phyloP scores from a whole-genome alignment of 352 stramenopile species.

The Blastocystis sp. region DNA sequence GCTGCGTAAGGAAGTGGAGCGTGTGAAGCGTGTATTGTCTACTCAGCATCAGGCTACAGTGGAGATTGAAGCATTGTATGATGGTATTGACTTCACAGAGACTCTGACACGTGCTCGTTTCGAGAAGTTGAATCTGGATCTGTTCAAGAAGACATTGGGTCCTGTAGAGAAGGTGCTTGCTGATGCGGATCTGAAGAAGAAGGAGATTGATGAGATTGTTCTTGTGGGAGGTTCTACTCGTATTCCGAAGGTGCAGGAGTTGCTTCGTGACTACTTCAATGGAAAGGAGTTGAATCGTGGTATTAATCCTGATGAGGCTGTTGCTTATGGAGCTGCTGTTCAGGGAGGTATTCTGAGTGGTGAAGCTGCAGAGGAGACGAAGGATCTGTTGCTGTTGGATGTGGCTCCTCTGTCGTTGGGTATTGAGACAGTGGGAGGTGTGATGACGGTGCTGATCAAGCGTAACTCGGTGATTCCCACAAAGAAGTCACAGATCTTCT shows the following conservation, averaged over 20 bases:
- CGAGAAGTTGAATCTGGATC: constrained; percentile 95
- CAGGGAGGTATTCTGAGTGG: constrained; percentile 80
- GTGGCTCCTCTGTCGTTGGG: constrained; percentile 91
- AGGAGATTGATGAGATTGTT: constrained; percentile 94
- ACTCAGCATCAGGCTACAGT: constrained; percentile 85
- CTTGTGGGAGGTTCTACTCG: constrained; percentile 93
- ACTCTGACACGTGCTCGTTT: constrained; percentile 87
- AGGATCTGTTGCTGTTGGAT: constrained; percentile 92
- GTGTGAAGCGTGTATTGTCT: constrained; percentile 94
- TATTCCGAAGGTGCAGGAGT: constrained; percentile 91
- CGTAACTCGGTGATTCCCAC: constrained; percentile 93
- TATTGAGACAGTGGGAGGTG: too few species aligned
- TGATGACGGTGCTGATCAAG: constrained; percentile 99
- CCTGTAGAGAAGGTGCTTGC: too few species aligned
- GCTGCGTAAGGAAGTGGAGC: constrained; percentile 90
- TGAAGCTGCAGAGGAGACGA: constrained; percentile 80
- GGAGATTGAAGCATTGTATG: constrained; percentile 91
- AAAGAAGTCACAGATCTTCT: constrained; percentile 98
- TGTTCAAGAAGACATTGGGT: constrained; percentile 97
- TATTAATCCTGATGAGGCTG: constrained; percentile 95
- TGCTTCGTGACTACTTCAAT: constrained; percentile 97
- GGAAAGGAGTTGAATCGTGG: constrained; percentile 84
- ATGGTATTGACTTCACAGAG: constrained; percentile 92
- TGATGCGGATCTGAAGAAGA: constrained; percentile 87
- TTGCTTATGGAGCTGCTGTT: constrained; percentile 95